Base-by-base conservation (phyloP, 2,329 filamentous ascomycete genomes). In the Cordyceps tenuipes region DNA sequence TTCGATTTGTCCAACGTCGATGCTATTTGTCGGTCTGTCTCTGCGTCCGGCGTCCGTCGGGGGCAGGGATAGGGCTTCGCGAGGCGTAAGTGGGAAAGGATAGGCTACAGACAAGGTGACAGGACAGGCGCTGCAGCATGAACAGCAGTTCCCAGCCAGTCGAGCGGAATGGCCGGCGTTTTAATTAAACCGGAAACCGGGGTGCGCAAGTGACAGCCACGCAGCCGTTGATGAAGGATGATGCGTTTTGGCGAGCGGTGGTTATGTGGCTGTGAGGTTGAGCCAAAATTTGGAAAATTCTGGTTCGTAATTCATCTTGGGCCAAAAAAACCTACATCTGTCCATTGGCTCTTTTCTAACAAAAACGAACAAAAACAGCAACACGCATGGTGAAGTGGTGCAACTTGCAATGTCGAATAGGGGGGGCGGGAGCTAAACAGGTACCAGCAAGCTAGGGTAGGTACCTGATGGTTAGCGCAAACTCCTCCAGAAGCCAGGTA, bases 141-240 rank as follows among this genome's bases (percentile, higher is more conserved):
- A 26, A 50, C 47, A 21, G n/a, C n/a, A 9, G 43, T 36, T 36
- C 34, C 34, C n/a, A 46, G 43, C 39, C 39, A 17, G 34, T 36
- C 34, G 34, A 36, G 34, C 34, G 34, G 34, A 31, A 31, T 17
- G 47, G 15, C 34, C 41, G 50, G 50, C 31, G 34, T 39, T 53
- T 49, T 49, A 54, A 54, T 54, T 54, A 54, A 54, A 54, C 51
- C 31, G 10, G 51, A 41, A 19, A 23, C 51, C 51, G 51, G 51
- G 51, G 51, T 54, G 21, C 51, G 15, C 21, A 46, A 39, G 34
- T 44, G 36, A 21, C 51, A 19, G 51, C 36, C 51, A 54, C 51
- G 29, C 51, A 36, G 21, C 21, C 36, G n/a, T 49, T 26, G 26
- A 21, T 19, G 47, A 26, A 15, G 17, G 29, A 49, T 17, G 15